Base-by-base conservation (phyloP, 2,329 filamentous ascomycete genomes). In the Fusarium sp. region DNA sequence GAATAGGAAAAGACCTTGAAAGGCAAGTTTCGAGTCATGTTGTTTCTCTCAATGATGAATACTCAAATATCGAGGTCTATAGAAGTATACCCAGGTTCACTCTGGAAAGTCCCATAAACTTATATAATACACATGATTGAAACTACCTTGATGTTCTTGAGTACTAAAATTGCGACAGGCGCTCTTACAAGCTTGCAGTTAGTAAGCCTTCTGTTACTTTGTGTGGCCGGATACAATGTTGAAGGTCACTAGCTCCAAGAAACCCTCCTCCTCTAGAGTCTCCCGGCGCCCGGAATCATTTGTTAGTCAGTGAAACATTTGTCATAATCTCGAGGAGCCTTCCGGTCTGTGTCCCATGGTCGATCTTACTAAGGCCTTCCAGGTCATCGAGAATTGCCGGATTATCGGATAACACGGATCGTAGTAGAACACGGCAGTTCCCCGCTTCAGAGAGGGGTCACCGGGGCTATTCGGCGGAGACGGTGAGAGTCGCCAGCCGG, bases 291-390 rank as follows among this genome's bases (percentile, higher is more conserved):
- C 38, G 20, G n/a, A 20, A 6, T 4, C 15, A 15, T 27, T 7
- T n/a, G 37, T 54, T 54, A 54, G 52, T 54, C 52, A 44, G 37
- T 54, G 1, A 44, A 32, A 18, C 1, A 4, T 44, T 54, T 37
- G 48, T 50, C 48, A 50, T 6, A 3, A 10, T 26, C 3, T 37
- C 4, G 1, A 33, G 7, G 15, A 5, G 3, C 15, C 27, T 26
- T 33, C 5, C 0, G 6, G 4, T 7, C n/a, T 13, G 3, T 13
- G 14, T 6, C 1, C 1, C 37, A 18, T 3, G 7, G 3, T 2
- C 18, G 15, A 3, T 50, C 12, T 35, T 18, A 7, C 6, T 2
- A 14, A 4, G 12, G 23, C 18, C 6, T 18, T 50, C 6, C 12
- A 10, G 6, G 7, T 26, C 17, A 2, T 18, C 33, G 7, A 18